Conservation (phyloP, 2,329 filamentous ascomycete genomes). For the Colletotrichum euphorbiae region DNA sequence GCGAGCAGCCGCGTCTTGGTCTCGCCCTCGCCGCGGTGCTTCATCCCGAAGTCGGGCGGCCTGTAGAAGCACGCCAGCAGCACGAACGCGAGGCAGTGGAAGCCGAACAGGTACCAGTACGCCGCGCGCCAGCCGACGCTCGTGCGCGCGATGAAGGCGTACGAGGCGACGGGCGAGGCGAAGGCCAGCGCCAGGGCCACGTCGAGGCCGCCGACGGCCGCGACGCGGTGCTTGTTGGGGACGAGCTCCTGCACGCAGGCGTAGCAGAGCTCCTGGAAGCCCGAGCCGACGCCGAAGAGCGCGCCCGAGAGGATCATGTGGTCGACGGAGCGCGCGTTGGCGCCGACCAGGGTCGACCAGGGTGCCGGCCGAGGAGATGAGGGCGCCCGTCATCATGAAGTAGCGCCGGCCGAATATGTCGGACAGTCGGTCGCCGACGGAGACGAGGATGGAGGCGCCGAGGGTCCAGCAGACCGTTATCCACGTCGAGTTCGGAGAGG, state of each 20-base stretch:
- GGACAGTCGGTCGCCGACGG: slow-evolving; percentile 50
- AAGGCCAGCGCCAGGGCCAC: slow-evolving; percentile 45
- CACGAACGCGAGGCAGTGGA: slow-evolving; percentile 42
- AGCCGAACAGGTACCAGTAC: slow-evolving; percentile 43
- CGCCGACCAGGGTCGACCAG: slow-evolving; percentile 54
- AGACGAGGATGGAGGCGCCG: slow-evolving; percentile 49
- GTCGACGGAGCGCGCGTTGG: slow-evolving; percentile 52
- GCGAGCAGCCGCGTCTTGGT: slow-evolving; percentile 43
- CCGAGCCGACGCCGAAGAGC: slow-evolving; percentile 54
- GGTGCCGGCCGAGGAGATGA: slow-evolving; percentile 49
- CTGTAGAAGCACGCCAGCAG: slow-evolving; percentile 48
- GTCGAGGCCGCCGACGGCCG: slow-evolving; percentile 51
- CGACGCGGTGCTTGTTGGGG: slow-evolving; percentile 52
- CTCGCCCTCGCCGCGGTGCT: slow-evolving; percentile 47
- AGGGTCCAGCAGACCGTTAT: slow-evolving; percentile 50
- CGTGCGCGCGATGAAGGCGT: slow-evolving; percentile 46
- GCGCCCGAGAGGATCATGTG: slow-evolving; percentile 55
- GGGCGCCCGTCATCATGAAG: slow-evolving; percentile 51
- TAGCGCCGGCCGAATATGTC: slow-evolving; percentile 55
- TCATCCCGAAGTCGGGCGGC: slow-evolving; percentile 51
- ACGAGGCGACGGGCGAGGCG: slow-evolving; percentile 48
- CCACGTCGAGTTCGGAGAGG: slow-evolving; percentile 50
- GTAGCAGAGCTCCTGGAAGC: slow-evolving; percentile 55
- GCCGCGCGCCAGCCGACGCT: slow-evolving; percentile 41
- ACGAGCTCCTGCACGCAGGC: slow-evolving; percentile 52